These are phyloP conservation scores for Flammula alnicola DNA, from an alignment of 1,284 basidiomycete genomes.

Conservation along the genomic window DNA sequence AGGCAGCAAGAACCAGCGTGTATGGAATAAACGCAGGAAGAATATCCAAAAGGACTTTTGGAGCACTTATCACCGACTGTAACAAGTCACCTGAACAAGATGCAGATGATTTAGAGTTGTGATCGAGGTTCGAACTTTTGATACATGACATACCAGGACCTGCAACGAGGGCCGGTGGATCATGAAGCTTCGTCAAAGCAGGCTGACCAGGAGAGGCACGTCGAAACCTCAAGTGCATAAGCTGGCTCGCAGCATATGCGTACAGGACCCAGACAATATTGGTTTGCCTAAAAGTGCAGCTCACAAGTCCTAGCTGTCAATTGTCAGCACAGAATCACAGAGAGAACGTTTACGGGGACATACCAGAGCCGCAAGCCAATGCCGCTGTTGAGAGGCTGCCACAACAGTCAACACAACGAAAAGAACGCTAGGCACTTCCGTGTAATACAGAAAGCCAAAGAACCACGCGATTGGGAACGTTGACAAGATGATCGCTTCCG, in stretches of 20 bases:
- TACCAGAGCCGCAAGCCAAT: slow-evolving; percentile 75
- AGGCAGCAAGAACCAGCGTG: slow-evolving; percentile 58
- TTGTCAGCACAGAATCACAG: slow-evolving; percentile 20
- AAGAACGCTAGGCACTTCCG: slow-evolving; percentile 82
- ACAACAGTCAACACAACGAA: slow-evolving; percentile 69
- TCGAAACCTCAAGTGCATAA: slow-evolving; percentile 68
- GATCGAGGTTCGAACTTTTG: slow-evolving; percentile 4
- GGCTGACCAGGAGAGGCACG: slow-evolving; percentile 44
- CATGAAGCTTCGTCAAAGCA: slow-evolving; percentile 57
- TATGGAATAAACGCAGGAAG: slow-evolving; percentile 67
- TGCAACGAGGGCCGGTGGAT: slow-evolving; percentile 69
- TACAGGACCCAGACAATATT: slow-evolving; percentile 92
- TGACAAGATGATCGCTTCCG: slow-evolving; percentile 67
- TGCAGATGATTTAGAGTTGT: slow-evolving; percentile 10
- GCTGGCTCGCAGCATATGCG: slow-evolving; percentile 74
- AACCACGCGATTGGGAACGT: slow-evolving; percentile 83
- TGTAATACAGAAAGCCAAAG: slow-evolving; percentile 93
- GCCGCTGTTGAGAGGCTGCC: slow-evolving; percentile 59
- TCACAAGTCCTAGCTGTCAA: slow-evolving; percentile 70
- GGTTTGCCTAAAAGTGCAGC: slow-evolving; percentile 90
- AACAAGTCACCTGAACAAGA: slow-evolving; percentile 60
- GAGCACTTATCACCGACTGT: slow-evolving; percentile 51
- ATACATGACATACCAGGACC: slow-evolving; percentile 49
- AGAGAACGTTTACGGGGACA: slow-evolving; percentile 34
- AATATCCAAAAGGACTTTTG: slow-evolving; percentile 58